Evolutionary conservation across 768 basidiomycete genomes (phyloP).

Genomic region (Auricularia sp.): DNA sequence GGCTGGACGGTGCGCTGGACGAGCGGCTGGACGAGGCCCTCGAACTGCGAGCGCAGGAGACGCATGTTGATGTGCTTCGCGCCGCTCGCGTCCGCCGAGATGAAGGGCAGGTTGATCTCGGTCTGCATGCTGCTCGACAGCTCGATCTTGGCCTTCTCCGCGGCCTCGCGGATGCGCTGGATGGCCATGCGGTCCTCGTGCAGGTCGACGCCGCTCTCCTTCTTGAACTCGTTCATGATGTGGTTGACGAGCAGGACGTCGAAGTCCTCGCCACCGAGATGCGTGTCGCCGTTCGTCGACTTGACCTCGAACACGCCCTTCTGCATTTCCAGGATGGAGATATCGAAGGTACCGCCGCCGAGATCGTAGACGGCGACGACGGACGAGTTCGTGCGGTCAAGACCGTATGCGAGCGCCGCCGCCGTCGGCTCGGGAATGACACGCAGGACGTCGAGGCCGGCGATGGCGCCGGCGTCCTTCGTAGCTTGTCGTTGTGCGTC

Average conservation of each 20-base stretch:
- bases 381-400: slow-evolving; percentile 70
- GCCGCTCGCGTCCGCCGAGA: slow-evolving; percentile 89
- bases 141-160: slow-evolving; percentile 99
- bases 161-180: slow-evolving; percentile 97
- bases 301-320: slow-evolving; percentile 99
- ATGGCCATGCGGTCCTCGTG: slow-evolving; percentile 88
- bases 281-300: slow-evolving; percentile 98
- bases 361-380: slow-evolving; percentile 98
- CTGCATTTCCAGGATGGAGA: slow-evolving; percentile 98
- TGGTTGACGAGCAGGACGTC: slow-evolving; percentile 82
- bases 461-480: slow-evolving; percentile 95
- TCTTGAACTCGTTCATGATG: slow-evolving; percentile 89
- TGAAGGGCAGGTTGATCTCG: slow-evolving; percentile 96
- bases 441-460: slow-evolving; percentile 92
- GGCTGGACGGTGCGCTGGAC: slow-evolving; percentile 88
- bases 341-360: slow-evolving; percentile 98
- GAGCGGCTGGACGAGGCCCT: slow-evolving; percentile 70
- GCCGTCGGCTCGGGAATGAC: slow-evolving; percentile 99
- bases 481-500: slow-evolving; percentile 99
- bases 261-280: slow-evolving; percentile 96
- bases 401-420: slow-evolving; percentile 95
- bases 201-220: slow-evolving; percentile 76
- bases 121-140: slow-evolving; percentile 91
- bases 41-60: slow-evolving; percentile 82
- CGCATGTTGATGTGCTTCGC: slow-evolving; percentile 96